A percentile compares a stretch with the other conserved stretches of the same genome.
These are phyloP conservation scores for Cyclostephanos tholiformis DNA, from an alignment of 108 stramenopile genomes.

Conservation along the genomic window DNA sequence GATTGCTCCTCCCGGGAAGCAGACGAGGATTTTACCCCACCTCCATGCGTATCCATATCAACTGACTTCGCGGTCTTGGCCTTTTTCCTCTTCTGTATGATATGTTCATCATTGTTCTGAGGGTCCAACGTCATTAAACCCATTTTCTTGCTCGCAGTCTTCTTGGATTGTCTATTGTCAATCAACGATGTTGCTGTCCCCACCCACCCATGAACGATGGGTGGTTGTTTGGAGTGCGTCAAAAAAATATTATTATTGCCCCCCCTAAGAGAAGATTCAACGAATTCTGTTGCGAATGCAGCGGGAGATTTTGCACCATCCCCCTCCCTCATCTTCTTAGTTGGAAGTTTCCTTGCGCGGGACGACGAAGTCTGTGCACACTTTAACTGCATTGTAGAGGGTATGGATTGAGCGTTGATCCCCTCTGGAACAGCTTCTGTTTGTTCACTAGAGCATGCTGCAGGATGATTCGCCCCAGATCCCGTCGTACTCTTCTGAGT, in stretches of 20 bases:
- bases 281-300: not conserved
- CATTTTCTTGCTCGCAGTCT: not conserved
- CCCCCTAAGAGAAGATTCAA: not conserved
- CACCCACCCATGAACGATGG: not conserved
- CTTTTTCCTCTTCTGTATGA: not conserved
- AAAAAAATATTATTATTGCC: not conserved
- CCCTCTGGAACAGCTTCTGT: no score
- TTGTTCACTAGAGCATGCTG: not conserved
- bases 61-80: not conserved
- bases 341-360: not conserved
- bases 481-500: no score
- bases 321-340: not conserved
- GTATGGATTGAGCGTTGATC: no score
- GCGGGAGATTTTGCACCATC: not conserved
- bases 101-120: not conserved
- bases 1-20: not conserved
- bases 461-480: no score
- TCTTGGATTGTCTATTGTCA: not conserved
- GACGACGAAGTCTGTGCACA: not conserved
- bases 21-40: not conserved
- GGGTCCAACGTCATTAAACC: not conserved
- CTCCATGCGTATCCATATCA: not conserved
- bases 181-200: not conserved
- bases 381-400: not conserved
- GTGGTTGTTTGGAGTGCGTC: not conserved